Conservation (phyloP, 2,329 filamentous ascomycete genomes). For the Dactylonectria estremocensis region DNA sequence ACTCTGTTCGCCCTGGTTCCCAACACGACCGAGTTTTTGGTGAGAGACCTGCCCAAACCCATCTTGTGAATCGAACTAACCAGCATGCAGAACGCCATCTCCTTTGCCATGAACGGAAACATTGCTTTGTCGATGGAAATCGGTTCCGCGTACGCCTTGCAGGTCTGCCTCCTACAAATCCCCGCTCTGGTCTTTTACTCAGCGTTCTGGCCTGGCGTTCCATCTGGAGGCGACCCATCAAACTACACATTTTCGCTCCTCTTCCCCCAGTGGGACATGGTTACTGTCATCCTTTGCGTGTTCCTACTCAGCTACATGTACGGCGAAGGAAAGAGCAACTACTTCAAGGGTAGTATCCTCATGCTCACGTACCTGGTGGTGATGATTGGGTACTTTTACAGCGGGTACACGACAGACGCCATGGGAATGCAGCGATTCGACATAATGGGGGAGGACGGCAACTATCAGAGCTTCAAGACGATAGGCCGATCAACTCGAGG, state of each 20-base stretch:
- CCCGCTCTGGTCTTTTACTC: constrained; percentile 94
- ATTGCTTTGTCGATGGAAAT: constrained; percentile 99
- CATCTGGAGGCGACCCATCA: constrained; percentile 56
- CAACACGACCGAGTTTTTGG: constrained; percentile 97
- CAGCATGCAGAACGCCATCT: constrained; percentile 85
- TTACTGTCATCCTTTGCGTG: constrained; percentile 95
- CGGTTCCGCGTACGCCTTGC: constrained; percentile 94
- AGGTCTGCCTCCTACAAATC: constrained; percentile 95
- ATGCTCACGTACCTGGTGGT: constrained; percentile 95
- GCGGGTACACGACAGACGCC: constrained; percentile 67
- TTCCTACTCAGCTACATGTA: constrained; percentile 98
- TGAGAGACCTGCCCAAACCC: constrained; percentile 61
- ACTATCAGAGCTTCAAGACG: constrained; percentile 68
- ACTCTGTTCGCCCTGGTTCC: constrained; percentile 97
- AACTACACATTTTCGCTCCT: constrained; percentile 86
- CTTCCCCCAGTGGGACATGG: constrained; percentile 99
- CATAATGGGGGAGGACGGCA: constrained; percentile 65
- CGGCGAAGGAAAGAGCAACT: constrained; percentile 99
- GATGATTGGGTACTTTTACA: constrained; percentile 91
- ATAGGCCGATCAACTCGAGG: constrained; percentile 62
- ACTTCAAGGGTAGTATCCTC: constrained; percentile 98
- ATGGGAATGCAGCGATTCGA: constrained; percentile 68
- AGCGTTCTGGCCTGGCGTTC: constrained; percentile 74
- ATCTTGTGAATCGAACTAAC: constrained; percentile 32
- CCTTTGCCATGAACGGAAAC: constrained; percentile 99